Base-by-base conservation (phyloP, 1,139 yeast genomes). In the Magnusiomyces sp. region DNA sequence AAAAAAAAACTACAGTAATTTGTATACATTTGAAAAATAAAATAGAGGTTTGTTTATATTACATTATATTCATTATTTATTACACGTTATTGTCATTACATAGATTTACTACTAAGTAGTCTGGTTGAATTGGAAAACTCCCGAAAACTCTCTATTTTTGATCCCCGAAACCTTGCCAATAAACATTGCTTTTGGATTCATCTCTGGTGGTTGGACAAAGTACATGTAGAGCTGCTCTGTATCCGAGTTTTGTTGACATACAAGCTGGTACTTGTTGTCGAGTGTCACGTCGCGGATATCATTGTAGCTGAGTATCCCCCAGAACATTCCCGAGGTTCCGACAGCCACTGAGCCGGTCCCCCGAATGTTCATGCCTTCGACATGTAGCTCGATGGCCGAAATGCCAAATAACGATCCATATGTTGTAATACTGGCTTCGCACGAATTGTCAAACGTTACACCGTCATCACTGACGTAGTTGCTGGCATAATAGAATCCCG, bases 21-120 rank as follows among this genome's bases (percentile, higher is more conserved):
- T 40, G 20, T 10, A 14, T 5, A 43, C 16, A 47, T 11, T n/a
- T 45, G 33, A 9, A 19, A 36, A 29, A 16, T 10, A 10, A 9
- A n/a, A n/a, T n/a, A n/a, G n/a, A n/a, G n/a, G 47, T 29, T 33
- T 39, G 9, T 31, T 51, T 16, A 32, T 46, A 20, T 39, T 50
- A 17, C 49, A 36, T 36, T 39, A 46, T 9, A 43, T 46, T 31
- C 44, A 47, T 31, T 27, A 33, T n/a, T 10, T 6, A 9, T 23
- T 41, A 11, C 29, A 5, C 6, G 34, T 41, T 19, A 33, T 14
- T 7, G 34, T 23, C 7, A 27, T 11, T 37, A 17, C 10, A n/a
- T 43, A 37, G 14, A 20, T 19, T 10, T 33, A 14, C 14, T 32
- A 20, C n/a, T n/a, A n/a, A n/a, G n/a, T n/a, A n/a, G n/a, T n/a